phyloP scores from a whole-genome alignment of 225 moss, liverwort and hornwort species.

The Marchantia polymorpha region DNA sequence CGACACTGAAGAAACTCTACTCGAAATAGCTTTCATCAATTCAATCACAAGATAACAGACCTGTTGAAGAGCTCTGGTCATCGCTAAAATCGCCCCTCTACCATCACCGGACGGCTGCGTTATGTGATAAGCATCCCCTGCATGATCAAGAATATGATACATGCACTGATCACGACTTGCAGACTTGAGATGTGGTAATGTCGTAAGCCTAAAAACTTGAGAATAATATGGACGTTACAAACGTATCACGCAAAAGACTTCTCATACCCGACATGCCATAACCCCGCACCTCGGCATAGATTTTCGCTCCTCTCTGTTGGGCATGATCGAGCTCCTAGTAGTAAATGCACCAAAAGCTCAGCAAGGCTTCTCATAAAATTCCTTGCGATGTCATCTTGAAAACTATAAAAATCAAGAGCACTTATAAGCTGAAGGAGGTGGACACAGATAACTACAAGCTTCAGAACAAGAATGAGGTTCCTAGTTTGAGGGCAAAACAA shows the following conservation, averaged over 20 bases:
- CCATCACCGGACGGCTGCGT: slow-evolving; percentile 94
- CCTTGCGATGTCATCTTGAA: background rate
- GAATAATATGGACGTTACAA: background rate
- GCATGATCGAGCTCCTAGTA: slow-evolving; percentile 87
- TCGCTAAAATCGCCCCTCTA: slow-evolving; percentile 88
- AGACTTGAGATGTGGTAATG: background rate
- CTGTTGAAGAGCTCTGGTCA: slow-evolving; percentile 89
- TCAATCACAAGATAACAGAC: slow-evolving; percentile 32
- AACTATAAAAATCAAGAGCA: background rate
- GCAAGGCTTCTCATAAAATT: background rate
- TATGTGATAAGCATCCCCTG: slow-evolving; percentile 97
- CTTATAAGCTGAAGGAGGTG: background rate
- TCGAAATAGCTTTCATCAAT: background rate
- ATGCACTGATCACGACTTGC: background rate
- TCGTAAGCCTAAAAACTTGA: background rate
- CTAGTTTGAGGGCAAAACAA: background rate
- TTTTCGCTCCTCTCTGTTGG: slow-evolving; percentile 65
- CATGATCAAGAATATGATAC: background rate
- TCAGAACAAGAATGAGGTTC: background rate
- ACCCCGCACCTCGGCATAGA: slow-evolving; percentile 93
- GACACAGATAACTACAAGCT: background rate
- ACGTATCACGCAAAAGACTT: background rate
- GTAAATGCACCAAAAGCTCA: slow-evolving; percentile 19
- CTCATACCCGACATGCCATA: slow-evolving; percentile 95
- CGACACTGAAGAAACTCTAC: background rate